These are phyloP conservation scores for Paecilomyces sp. DNA, from an alignment of 2,329 filamentous ascomycete species.

Conservation along the genomic window DNA sequence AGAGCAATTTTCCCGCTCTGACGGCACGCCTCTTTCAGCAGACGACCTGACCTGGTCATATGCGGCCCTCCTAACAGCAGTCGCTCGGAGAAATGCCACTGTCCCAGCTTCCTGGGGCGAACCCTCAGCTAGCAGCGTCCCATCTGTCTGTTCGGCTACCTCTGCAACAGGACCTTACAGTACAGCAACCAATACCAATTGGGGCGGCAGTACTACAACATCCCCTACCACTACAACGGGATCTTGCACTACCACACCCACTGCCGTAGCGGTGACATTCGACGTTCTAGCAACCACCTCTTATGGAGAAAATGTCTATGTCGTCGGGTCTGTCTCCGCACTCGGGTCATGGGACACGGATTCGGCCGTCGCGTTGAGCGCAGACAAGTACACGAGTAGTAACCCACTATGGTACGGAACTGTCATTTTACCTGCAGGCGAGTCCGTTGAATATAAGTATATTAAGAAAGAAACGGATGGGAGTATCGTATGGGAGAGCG, in stretches of 20 bases:
- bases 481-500: constrained; percentile 57
- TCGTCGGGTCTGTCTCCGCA: constrained; percentile 52
- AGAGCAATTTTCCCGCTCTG: constrained; percentile 29
- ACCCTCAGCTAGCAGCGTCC: constrained; percentile 8
- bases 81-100: constrained; percentile 10
- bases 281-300: constrained; percentile 50
- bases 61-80: constrained; percentile 29
- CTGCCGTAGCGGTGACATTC: constrained; percentile 56
- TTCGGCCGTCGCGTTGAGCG: constrained; percentile 51
- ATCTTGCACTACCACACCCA: constrained; percentile 14
- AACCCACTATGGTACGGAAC: constrained; percentile 58
- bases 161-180: constrained; percentile 18
- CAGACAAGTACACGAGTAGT: constrained; percentile 50
- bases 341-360: constrained; percentile 58
- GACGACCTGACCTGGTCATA: constrained; percentile 36
- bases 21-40: constrained; percentile 30
- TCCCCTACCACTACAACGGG: constrained; percentile 1
- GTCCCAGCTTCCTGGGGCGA: constrained; percentile 17
- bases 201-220: constrained; percentile 8
- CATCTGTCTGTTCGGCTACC: constrained; percentile 14
- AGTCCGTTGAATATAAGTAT: constrained; percentile 60
- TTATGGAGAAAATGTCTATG: constrained; percentile 58
- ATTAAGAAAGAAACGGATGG: constrained; percentile 53
- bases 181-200: constrained; percentile 16
- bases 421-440: constrained; percentile 50